Conservation (phyloP, 2,329 filamentous ascomycete genomes). For the Ceratocystis alfenasii region DNA sequence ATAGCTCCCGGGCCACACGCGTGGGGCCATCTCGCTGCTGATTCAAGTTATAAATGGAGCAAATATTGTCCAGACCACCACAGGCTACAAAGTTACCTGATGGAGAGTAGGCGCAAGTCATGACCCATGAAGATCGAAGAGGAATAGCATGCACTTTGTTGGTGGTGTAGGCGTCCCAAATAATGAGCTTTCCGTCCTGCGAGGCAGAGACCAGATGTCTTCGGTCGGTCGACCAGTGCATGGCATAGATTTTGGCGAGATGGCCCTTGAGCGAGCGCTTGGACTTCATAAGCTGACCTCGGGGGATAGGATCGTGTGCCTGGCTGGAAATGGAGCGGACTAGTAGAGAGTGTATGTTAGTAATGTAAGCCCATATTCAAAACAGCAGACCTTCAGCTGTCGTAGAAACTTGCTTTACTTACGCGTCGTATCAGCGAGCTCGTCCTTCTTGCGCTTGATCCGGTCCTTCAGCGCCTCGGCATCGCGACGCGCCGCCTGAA, state of each 20-base stretch:
- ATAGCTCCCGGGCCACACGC: conserved; percentile 86
- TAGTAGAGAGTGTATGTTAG: conserved; percentile 32
- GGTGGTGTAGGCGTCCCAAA: conserved; percentile 99
- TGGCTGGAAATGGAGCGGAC: conserved; percentile 87
- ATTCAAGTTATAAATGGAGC: conserved; percentile 98
- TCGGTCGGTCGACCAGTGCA: conserved; percentile 99
- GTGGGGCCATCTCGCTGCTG: conserved; percentile 91
- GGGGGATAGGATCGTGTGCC: conserved; percentile 81
- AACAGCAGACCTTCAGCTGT: background rate
- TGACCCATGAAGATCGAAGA: conserved; percentile 95
- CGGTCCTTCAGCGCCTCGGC: conserved; percentile 94
- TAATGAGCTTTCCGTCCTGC: conserved; percentile 98
- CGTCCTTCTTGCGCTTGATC: conserved; percentile 99
- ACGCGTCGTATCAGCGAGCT: conserved; percentile 95
- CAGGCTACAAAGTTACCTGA: conserved; percentile 98
- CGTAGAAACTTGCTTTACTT: conserved; percentile 37
- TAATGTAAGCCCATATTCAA: background rate
- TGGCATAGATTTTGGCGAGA: conserved; percentile 97
- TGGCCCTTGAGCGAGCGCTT: conserved; percentile 95
- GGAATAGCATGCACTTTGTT: conserved; percentile 99
- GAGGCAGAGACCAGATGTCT: conserved; percentile 95
- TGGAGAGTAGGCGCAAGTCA: conserved; percentile 98
- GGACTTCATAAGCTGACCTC: conserved; percentile 89
- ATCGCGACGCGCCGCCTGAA: conserved; percentile 86
- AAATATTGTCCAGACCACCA: conserved; percentile 97